These are phyloP conservation scores for Chaetomium cochliodes DNA, from an alignment of 495 filamentous ascomycete genomes.

Conservation along the genomic window DNA sequence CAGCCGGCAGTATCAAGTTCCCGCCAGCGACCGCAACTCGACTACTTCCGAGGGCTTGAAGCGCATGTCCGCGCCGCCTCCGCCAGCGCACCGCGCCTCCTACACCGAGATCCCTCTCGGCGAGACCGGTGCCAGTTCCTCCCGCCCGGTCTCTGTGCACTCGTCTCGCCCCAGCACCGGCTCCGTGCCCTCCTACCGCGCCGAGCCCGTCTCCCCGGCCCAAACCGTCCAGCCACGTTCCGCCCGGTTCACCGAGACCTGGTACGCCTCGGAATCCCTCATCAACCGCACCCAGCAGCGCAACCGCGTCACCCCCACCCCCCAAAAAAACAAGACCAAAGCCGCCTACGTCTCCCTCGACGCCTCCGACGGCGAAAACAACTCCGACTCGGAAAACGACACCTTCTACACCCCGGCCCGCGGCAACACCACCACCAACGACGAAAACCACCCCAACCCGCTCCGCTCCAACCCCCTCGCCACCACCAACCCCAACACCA, in stretches of 20 bases:
- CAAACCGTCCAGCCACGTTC: slow-evolving; percentile 48
- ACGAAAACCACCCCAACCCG: slow-evolving; percentile 43
- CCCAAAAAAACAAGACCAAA: slow-evolving; percentile 24
- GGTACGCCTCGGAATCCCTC: slow-evolving; percentile 54
- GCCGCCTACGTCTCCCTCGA: slow-evolving; percentile 42
- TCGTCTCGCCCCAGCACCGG: slow-evolving; percentile 33
- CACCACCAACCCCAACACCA: background rate
- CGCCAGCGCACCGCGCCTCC: slow-evolving; percentile 33
- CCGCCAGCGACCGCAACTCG: slow-evolving; percentile 45
- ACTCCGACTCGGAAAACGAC: slow-evolving; percentile 34
- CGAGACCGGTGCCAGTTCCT: slow-evolving; percentile 36
- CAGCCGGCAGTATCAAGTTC: slow-evolving; percentile 50
- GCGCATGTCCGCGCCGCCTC: slow-evolving; percentile 41
- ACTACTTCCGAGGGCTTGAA: slow-evolving; percentile 41
- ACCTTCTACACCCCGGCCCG: slow-evolving; percentile 23
- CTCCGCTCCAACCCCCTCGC: slow-evolving; percentile 45
- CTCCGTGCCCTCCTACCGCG: slow-evolving; percentile 28
- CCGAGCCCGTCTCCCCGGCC: slow-evolving; percentile 28
- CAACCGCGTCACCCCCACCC: slow-evolving; percentile 36
- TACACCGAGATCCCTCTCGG: slow-evolving; percentile 43
- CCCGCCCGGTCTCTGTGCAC: slow-evolving; percentile 29
- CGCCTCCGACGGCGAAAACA: slow-evolving; percentile 33
- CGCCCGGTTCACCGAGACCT: slow-evolving; percentile 63
- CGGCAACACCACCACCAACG: slow-evolving; percentile 23
- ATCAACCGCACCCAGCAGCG: slow-evolving; percentile 53